Evolutionary conservation across 176 grass and related monocot species (phyloP), one percentile per base, ranked within the genome.

Genomic region (Hsuehochloa calcarea): DNA sequence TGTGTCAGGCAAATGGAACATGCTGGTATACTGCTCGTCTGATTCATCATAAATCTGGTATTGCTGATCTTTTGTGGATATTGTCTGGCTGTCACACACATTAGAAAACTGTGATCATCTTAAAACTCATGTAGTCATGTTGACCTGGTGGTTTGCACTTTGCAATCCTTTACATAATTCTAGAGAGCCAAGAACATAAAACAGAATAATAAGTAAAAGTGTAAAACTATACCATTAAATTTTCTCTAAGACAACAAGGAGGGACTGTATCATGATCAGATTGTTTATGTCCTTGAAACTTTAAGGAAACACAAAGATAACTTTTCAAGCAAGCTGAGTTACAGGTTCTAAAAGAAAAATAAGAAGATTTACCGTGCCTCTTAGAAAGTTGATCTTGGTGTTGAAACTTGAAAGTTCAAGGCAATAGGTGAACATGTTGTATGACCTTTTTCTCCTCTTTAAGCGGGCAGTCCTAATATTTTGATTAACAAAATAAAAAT

Each of bases 41-140:
- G 49, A 61, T 90, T 86, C 65, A 72, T 77, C 58, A 19, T 72
- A 47, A 54, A 77, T 82, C 72, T 72, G 72, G 84, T 86, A 86
- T 46, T 56, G n/a, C 17, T 55, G 23, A 79, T 79, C 46, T 79
- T 63, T 73, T 78, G 17, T 84, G 31, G 12, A 78, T 70, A 59
- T 74, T 19, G 20, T 85, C 19, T 59, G 19, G 23, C 46, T 78
- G 8, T 64, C 47, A 23, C 35, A 34, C 56, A 50, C 40, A 54
- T 66, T 35, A 27, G 49, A 62, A 82, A 83, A 65, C 22, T 6
- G 12, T 65, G 27, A 8, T 39, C 20, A 23, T 63, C 46, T 31
- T 6, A 74, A 11, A 83, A 38, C 38, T 68, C 17, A 55, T 82
- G 34, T 82, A 68, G 3, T 9, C 15, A 17, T 68, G 34, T 26